Percentiles rank a stretch among this genome's conserved stretches.
Evolutionary conservation across 164 flowering plant species (phyloP).

Genomic region (Aristolochia californica): DNA sequence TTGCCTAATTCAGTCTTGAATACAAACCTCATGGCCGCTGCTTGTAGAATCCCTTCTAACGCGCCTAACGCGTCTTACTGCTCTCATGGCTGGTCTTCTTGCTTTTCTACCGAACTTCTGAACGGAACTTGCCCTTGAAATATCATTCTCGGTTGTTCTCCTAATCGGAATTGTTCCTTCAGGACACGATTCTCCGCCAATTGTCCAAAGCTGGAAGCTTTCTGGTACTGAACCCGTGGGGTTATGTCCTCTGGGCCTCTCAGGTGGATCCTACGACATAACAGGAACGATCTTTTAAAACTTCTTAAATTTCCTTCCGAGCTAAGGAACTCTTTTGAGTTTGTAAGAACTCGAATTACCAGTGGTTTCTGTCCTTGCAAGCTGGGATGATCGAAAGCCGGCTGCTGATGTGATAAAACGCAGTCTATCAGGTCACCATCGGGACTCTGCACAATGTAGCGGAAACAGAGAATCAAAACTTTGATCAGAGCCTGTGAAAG

Average conservation of each 20-base stretch:
- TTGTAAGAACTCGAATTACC: slow-evolving; percentile 28
- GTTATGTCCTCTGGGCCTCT: slow-evolving; percentile 53
- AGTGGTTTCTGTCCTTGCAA: slow-evolving; percentile 72
- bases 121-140: slow-evolving; percentile 55
- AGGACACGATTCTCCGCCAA: slow-evolving; percentile 67
- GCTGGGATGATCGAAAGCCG: slow-evolving; percentile 95
- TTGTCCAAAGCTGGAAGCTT: slow-evolving; percentile 60
- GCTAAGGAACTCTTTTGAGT: not conserved
- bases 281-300: not conserved
- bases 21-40: slow-evolving; percentile 88
- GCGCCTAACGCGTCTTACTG: slow-evolving; percentile 25
- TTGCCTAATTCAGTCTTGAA: not conserved
- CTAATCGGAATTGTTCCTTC: slow-evolving; percentile 85
- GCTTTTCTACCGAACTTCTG: slow-evolving; percentile 60
- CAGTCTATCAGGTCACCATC: slow-evolving; percentile 97
- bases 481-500: not conserved
- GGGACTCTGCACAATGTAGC: slow-evolving; percentile 56
- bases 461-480: not conserved
- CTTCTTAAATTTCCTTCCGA: not conserved
- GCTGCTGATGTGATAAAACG: slow-evolving; percentile 77
- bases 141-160: slow-evolving; percentile 74
- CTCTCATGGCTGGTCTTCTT: slow-evolving; percentile 14
- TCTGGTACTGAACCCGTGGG: slow-evolving; percentile 21
- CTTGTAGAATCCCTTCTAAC: slow-evolving; percentile 60
- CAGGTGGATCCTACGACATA: slow-evolving; percentile 65